Evolutionary conservation across 192 early-diverging fungal species (phyloP), one percentile per base, ranked within the genome.

Genomic region (Linnemannia schmuckeri): DNA sequence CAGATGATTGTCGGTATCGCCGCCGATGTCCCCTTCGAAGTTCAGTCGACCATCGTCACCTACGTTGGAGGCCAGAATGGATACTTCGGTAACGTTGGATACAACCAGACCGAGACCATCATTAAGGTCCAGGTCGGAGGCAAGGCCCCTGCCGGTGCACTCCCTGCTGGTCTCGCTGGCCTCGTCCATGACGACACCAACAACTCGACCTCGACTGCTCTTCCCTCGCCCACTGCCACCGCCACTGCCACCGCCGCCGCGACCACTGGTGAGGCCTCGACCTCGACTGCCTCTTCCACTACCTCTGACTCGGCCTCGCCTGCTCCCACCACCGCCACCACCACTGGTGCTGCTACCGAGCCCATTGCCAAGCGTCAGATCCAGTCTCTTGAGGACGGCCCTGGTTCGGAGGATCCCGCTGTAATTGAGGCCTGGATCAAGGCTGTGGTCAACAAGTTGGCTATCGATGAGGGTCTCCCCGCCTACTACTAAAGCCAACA

Each of bases 91-190:
- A 81, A 81, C 27, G 85, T 87, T 41, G 70, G 49, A 27, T 87
- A 87, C 47, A 52, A 20, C 38, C 85, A 87, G 20, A 57, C 74
- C n/a, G 61, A 77, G 3, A 78, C 80, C 35, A 75, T 87, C 40
- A 78, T 87, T 68, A 78, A 76, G 35, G 85, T 87, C 72, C 66
- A 80, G 79, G 72, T 87, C n/a, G 52, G 68, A 13, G 85, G 85
- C 4, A 54, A 74, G 47, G 71, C 74, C 6, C 85, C 85, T 27
- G 41, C 30, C 6, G 52, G 70, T 44, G 63, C 57, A 30, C 54
- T 81, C 22, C 70, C 78, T 35, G 70, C 68, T 0, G n/a, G 17
- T 55, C 70, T 82, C 35, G 73, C 61, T 20, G 61, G 24, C 61
- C 61, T 66, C 61, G 10, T 66, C 61, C 61, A 35, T 0, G 68